These are phyloP conservation scores for Aspergillus indologenus DNA, from an alignment of 495 filamentous ascomycete genomes.

Conservation along the genomic window DNA sequence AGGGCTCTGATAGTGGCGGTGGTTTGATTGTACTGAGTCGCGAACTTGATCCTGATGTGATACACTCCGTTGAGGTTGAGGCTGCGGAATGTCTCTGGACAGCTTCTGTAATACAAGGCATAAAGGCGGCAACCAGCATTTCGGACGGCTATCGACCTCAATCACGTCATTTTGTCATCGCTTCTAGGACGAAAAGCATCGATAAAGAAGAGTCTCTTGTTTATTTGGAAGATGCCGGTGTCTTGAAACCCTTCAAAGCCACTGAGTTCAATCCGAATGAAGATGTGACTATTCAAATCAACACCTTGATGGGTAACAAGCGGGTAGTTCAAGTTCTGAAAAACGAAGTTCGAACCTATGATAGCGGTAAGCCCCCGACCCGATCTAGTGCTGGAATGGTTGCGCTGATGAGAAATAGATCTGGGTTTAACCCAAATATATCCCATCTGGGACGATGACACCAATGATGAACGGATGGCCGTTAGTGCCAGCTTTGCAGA, in stretches of 20 bases:
- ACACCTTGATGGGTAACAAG: slow-evolving; percentile 66
- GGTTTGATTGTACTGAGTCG: slow-evolving; percentile 71
- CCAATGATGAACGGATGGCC: slow-evolving; percentile 70
- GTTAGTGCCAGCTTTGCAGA: slow-evolving; percentile 81
- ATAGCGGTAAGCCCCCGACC: slow-evolving; percentile 62
- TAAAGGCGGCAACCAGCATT: slow-evolving; percentile 34
- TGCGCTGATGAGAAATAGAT: slow-evolving; percentile 50
- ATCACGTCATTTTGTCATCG: slow-evolving; percentile 34
- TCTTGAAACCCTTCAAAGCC: slow-evolving; percentile 35
- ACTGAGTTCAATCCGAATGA: slow-evolving; percentile 86
- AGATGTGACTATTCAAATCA: slow-evolving; percentile 77
- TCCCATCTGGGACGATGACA: slow-evolving; percentile 84
- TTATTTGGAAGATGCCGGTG: slow-evolving; percentile 26
- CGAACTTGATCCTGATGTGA: slow-evolving; percentile 64
- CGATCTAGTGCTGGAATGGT: not conserved
- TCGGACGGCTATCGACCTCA: slow-evolving; percentile 50
- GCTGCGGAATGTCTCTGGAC: slow-evolving; percentile 39
- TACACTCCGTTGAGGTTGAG: slow-evolving; percentile 50
- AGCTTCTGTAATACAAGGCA: slow-evolving; percentile 20
- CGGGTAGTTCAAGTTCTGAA: slow-evolving; percentile 81
- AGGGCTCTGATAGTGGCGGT: slow-evolving; percentile 67
- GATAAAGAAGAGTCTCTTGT: slow-evolving; percentile 44
- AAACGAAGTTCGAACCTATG: slow-evolving; percentile 82
- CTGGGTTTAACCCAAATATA: slow-evolving; percentile 84
- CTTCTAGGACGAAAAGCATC: slow-evolving; percentile 29